Conservation (phyloP, 768 basidiomycete genomes). For the Tephrocybe sp. region DNA sequence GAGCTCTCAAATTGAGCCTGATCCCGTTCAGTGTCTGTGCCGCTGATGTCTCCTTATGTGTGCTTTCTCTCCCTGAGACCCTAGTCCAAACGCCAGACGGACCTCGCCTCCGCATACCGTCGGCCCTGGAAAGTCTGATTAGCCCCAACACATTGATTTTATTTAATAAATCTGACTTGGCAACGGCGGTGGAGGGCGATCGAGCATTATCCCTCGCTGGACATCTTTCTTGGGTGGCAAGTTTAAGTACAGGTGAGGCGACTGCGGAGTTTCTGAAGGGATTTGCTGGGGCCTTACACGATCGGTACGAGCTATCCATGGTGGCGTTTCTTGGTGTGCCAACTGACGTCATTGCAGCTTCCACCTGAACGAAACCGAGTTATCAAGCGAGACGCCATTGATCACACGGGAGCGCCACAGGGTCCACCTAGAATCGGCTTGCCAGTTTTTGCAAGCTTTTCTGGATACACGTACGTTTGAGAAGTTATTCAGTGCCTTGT, state of each 20-base stretch:
- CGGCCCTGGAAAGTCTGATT: constrained; percentile 49
- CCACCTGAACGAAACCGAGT: constrained; percentile 20
- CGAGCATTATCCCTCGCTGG: constrained; percentile 5
- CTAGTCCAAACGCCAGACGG: constrained; percentile 16
- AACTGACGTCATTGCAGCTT: constrained; percentile 20
- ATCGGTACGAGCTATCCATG: constrained; percentile 36
- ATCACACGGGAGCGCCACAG: constrained; percentile 83
- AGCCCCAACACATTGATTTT: constrained; percentile 63
- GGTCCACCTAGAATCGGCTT: constrained; percentile 67
- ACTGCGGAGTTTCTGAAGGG: constrained; percentile 58
- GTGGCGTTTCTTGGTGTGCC: background rate
- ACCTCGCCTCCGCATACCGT: constrained; percentile 34
- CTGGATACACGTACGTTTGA: constrained; percentile 30
- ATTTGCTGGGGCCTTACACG: constrained; percentile 50
- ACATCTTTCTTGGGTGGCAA: constrained; percentile 54
- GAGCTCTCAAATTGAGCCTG: background rate
- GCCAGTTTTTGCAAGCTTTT: constrained; percentile 63
- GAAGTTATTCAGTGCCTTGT: background rate
- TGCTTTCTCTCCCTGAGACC: constrained; percentile 67
- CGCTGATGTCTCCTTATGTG: constrained; percentile 78
- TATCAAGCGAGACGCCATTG: constrained; percentile 49
- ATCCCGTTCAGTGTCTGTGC: constrained; percentile 49
- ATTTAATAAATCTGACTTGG: constrained; percentile 77
- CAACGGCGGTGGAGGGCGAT: constrained; percentile 13
- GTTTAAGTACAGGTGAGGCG: constrained; percentile 60